A percentile compares a stretch with the other conserved stretches of the same genome.
These are phyloP conservation scores for Peziza echinospora DNA, from an alignment of 495 filamentous ascomycete genomes.

Conservation along the genomic window DNA sequence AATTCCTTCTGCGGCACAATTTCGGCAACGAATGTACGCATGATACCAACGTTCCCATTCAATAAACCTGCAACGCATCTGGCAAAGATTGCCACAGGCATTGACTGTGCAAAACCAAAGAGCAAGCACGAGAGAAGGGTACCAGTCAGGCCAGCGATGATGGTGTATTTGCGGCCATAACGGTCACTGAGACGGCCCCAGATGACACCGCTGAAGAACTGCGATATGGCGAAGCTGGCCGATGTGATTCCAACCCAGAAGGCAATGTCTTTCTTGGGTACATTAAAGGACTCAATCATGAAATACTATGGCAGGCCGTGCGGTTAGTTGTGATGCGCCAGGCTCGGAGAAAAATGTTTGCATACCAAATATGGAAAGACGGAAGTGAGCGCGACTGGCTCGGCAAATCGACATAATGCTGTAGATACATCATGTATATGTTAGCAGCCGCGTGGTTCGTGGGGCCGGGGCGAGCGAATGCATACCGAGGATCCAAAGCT, in stretches of 20 bases:
- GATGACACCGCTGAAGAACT: constrained; percentile 60
- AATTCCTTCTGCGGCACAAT: constrained; percentile 39
- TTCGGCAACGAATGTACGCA: constrained; percentile 64
- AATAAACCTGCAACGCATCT: constrained; percentile 57
- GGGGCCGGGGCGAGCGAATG: no score
- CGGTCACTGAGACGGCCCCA: constrained; percentile 70
- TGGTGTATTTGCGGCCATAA: constrained; percentile 63
- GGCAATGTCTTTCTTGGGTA: constrained; percentile 53
- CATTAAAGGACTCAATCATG: constrained; percentile 27
- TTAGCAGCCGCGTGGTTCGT: no score
- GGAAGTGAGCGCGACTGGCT: constrained; percentile 62
- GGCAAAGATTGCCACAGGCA: constrained; percentile 55
- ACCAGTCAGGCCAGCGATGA: constrained; percentile 57
- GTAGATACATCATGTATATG: no score
- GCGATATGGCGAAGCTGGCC: constrained; percentile 60
- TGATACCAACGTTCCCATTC: constrained; percentile 66
- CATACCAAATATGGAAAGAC: constrained; percentile 82
- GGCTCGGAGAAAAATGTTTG: constrained; percentile 30
- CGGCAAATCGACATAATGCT: constrained; percentile 66
- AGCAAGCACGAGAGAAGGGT: constrained; percentile 59
- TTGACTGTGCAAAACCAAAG: constrained; percentile 61
- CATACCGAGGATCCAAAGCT: constrained; percentile 6
- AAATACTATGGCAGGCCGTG: constrained; percentile 33
- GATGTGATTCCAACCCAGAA: constrained; percentile 74
- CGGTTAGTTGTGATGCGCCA: constrained; percentile 32